Conservation (phyloP, 495 filamentous ascomycete species). For the Daldinia grandis region DNA sequence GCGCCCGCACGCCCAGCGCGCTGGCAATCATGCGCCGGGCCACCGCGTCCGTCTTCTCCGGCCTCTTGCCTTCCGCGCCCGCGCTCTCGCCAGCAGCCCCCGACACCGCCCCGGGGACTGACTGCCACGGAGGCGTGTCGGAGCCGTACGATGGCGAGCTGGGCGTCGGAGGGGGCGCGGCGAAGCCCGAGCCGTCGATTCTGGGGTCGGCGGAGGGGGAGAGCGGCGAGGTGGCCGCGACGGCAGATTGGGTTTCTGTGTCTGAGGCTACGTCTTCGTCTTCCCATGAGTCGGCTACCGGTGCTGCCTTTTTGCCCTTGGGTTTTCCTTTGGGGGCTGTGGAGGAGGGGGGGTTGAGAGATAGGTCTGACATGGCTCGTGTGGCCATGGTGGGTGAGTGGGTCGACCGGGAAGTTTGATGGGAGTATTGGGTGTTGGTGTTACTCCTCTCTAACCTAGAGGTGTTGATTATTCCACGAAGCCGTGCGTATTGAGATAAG, state of each 20-base stretch:
- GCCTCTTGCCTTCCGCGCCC: slow-evolving; percentile 56
- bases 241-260: slow-evolving; percentile 48
- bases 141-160: slow-evolving; percentile 59
- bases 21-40: slow-evolving; percentile 90
- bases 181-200: slow-evolving; percentile 30
- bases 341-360: slow-evolving; percentile 36
- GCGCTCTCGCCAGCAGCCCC: no score
- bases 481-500: no score
- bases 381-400: slow-evolving; percentile 27
- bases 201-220: slow-evolving; percentile 50
- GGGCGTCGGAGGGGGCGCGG: slow-evolving; percentile 69
- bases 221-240: slow-evolving; percentile 43
- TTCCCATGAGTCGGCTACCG: slow-evolving; percentile 86
- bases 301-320: slow-evolving; percentile 43
- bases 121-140: slow-evolving; percentile 33
- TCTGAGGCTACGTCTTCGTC: slow-evolving; percentile 64
- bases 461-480: no score
- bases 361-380: slow-evolving; percentile 50
- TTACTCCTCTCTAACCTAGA: background rate
- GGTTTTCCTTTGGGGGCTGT: slow-evolving; percentile 30
- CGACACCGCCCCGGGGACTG: background rate
- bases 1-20: slow-evolving; percentile 82
- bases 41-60: slow-evolving; percentile 92
- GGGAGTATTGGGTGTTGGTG: background rate
- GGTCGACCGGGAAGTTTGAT: background rate